Base-by-base conservation (phyloP, 2,329 filamentous ascomycete species). In the Phyllosticta capitalensis region DNA sequence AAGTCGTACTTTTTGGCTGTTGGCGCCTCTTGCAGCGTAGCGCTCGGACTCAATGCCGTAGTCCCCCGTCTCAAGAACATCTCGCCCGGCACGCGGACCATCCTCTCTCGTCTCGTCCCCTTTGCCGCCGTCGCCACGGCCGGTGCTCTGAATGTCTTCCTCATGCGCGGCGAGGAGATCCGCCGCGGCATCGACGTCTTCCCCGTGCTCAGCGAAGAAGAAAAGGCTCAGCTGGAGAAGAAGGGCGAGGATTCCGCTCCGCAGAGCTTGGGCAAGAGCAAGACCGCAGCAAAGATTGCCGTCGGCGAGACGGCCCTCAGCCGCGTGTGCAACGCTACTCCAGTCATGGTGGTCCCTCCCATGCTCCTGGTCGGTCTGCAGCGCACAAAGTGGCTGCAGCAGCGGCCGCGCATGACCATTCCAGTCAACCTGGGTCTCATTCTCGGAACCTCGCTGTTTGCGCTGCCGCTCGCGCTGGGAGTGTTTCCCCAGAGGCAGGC, bases 161-260 rank as follows among this genome's bases (percentile, higher is more conserved):
- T 99, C 59, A 99, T 99, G 94, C 90, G 94, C 61, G 87, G 90
- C 64, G 92, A 96, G 74, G 94, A 99, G 77, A 97, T 99, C 67
- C 83, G 89, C 68, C 84, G 83, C 62, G 94, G 94, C 56, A 99
- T 99, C 69, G 90, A 97, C 73, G 85, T 99, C 45, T 96, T 87
- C 74, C 91, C 92, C 1, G 86, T 90, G 6, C 81, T 92, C 10
- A 86, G 86, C 1, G 85, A 85, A 4, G 80, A 80, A 17, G 86
- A 91, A 70, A 89, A 86, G 74, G 75, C 73, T 55, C 79, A 80
- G 71, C 84, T 79, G 75, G 80, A 89, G 69, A 79, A 81, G 67
- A 81, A 82, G 4, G 85, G 86, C 65, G 81, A 81, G 21, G 84
- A 87, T 14, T 55, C 68, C 22, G 62, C 73, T 60, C 78, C 89